Conservation (phyloP, 257 asterid species). For the Solanum chilense region DNA sequence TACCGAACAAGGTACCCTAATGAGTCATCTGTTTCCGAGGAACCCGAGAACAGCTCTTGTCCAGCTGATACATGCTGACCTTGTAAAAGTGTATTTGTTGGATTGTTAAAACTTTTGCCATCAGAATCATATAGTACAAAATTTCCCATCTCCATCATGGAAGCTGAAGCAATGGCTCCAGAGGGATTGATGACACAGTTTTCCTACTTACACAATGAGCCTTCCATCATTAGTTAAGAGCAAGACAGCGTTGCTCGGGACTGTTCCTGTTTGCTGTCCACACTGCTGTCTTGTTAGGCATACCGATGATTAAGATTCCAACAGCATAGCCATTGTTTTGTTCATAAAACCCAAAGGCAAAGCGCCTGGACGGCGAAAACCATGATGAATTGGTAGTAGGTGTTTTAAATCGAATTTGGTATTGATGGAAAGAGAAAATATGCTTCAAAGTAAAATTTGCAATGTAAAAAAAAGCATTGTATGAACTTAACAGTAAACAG, state of each 20-base stretch:
- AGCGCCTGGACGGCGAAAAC: background rate
- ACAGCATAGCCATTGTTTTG: slow-evolving; percentile 7
- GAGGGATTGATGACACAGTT: background rate
- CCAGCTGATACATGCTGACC: slow-evolving; percentile 17
- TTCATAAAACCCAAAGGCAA: slow-evolving; percentile 15
- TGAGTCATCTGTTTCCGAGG: slow-evolving; percentile 14
- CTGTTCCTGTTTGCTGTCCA: slow-evolving; percentile 19
- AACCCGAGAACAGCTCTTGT: slow-evolving; percentile 19
- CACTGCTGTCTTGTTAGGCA: slow-evolving; percentile 1
- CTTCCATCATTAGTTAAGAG: slow-evolving; percentile 15
- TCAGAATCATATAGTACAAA: slow-evolving; percentile 25
- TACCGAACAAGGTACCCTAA: slow-evolving; percentile 41
- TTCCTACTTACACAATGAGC: slow-evolving; percentile 10
- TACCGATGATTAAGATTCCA: slow-evolving; percentile 1
- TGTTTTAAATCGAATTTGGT: no score
- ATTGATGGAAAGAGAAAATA: no score
- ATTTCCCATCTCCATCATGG: slow-evolving; percentile 44
- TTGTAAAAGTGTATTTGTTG: slow-evolving; percentile 37
- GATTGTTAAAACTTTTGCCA: slow-evolving; percentile 33
- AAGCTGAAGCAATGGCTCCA: slow-evolving; percentile 12
- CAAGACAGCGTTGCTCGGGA: slow-evolving; percentile 1
- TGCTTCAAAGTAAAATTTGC: no score
- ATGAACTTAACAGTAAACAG: no score
- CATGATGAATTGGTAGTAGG: no score
- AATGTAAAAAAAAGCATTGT: no score